A percentile compares a stretch with the other conserved stretches of the same genome.
phyloP scores from a whole-genome alignment of 768 basidiomycete species.

The Russula emetica region DNA sequence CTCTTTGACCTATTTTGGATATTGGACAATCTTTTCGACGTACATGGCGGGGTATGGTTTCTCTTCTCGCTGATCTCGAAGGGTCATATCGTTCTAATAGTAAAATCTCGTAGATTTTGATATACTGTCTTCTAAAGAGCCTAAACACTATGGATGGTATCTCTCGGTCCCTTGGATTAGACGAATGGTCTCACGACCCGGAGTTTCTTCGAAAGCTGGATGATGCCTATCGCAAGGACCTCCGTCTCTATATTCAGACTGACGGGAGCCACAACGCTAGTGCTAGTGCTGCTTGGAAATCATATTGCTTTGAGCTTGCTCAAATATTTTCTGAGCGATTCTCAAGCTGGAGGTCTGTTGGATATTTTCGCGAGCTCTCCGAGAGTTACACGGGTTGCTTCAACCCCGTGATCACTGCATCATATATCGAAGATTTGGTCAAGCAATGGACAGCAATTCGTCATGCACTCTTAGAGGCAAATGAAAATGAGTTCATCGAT shows the following conservation, averaged over 20 bases:
- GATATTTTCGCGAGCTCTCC: constrained; percentile 5
- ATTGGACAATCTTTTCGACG: constrained; percentile 14
- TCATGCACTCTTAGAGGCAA: constrained; percentile 14
- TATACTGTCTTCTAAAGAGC: constrained; percentile 10
- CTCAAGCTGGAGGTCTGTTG: not conserved
- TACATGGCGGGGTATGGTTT: constrained; percentile 20
- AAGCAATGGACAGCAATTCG: constrained; percentile 5
- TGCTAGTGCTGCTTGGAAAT: not conserved
- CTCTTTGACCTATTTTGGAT: constrained; percentile 19
- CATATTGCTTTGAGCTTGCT: constrained; percentile 13
- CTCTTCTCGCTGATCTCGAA: not conserved
- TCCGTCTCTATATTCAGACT: not conserved
- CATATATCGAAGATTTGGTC: constrained; percentile 11
- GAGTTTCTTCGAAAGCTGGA: constrained; percentile 11
- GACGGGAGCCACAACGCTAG: not conserved
- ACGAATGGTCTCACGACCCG: not conserved
- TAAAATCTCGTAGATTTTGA: constrained; percentile 1
- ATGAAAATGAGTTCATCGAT: not conserved
- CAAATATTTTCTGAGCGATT: constrained; percentile 6
- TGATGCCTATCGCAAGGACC: not conserved
- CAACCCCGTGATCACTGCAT: constrained; percentile 7
- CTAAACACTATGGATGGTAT: constrained; percentile 4
- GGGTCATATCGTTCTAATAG: not conserved
- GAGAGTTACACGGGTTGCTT: not conserved
- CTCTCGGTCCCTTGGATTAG: not conserved